Evolutionary conservation across 225 moss, liverwort and hornwort species (phyloP).

Genomic region (Bryoerythrophyllum caledonicum): DNA sequence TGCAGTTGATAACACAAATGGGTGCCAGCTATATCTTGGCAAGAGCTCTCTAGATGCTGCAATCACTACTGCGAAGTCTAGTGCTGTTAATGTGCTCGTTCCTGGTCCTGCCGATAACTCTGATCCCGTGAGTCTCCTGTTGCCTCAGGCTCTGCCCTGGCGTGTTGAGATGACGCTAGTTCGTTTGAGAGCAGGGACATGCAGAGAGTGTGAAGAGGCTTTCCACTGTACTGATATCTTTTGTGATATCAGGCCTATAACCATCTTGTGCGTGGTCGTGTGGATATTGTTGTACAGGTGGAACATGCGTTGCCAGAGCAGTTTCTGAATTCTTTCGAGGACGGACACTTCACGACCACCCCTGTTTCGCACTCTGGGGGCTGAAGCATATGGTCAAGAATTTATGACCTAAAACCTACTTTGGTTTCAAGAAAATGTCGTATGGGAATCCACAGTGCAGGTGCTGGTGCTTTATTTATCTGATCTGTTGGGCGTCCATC

Average conservation of each 20-base stretch:
- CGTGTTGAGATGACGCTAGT: too few relatives aligned
- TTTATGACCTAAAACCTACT: too few relatives aligned
- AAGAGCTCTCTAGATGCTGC: too few relatives aligned
- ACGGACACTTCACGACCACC: slow-evolving; percentile 81
- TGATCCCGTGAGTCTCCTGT: slow-evolving; percentile 63
- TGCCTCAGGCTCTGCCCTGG: too few relatives aligned
- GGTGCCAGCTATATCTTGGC: slow-evolving; percentile 77
- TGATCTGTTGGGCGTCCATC: too few relatives aligned
- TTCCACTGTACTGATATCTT: too few relatives aligned
- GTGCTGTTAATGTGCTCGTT: slow-evolving; percentile 90
- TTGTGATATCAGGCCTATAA: neutral
- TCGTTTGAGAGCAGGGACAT: too few relatives aligned
- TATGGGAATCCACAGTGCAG: too few relatives aligned
- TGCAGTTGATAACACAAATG: slow-evolving; percentile 87
- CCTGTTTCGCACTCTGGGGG: slow-evolving; percentile 95
- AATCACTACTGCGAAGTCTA: slow-evolving; percentile 56
- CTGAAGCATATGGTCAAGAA: too few relatives aligned
- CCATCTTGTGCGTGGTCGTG: neutral
- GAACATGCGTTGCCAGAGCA: slow-evolving; percentile 99
- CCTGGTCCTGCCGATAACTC: slow-evolving; percentile 70
- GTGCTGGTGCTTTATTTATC: too few relatives aligned
- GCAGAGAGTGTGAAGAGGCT: too few relatives aligned
- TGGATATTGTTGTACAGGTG: slow-evolving; percentile 63
- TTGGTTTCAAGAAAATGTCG: too few relatives aligned
- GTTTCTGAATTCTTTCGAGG: slow-evolving; percentile 77